A percentile compares a stretch with the other conserved stretches of the same genome.
Conservation (phyloP, 176 grass and related monocot species). For the Oryza meridionalis region DNA sequence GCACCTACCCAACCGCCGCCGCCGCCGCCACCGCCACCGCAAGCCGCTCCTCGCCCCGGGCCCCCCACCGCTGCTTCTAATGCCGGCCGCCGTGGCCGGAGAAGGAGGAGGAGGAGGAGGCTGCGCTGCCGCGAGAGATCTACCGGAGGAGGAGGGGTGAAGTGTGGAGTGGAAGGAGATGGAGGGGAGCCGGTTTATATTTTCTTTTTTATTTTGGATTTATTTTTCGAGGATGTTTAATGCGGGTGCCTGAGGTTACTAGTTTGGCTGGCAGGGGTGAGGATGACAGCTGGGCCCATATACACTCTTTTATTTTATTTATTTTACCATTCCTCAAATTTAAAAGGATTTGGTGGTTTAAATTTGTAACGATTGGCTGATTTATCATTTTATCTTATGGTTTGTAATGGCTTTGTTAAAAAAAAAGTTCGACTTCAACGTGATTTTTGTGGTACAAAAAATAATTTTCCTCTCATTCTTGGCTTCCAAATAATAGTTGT, state of each 20-base stretch:
- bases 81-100: slow-evolving; percentile 47
- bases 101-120: slow-evolving; percentile 25
- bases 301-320: background rate
- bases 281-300: background rate
- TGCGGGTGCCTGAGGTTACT: slow-evolving; percentile 1
- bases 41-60: background rate
- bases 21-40: background rate
- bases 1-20: background rate
- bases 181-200: slow-evolving; percentile 34
- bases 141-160: slow-evolving; percentile 28
- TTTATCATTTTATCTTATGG: too few species aligned
- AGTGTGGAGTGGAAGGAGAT: slow-evolving; percentile 15
- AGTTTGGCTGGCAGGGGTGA: background rate
- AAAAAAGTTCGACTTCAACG: too few species aligned
- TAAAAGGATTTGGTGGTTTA: too few species aligned
- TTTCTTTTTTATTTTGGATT: background rate
- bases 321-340: background rate
- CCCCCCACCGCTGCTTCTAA: slow-evolving; percentile 11
- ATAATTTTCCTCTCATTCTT: background rate
- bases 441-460: background rate
- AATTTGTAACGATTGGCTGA: too few species aligned
- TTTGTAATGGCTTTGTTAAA: too few species aligned
- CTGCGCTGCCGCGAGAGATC: slow-evolving; percentile 47
- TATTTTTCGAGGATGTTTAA: slow-evolving; percentile 21
- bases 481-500: background rate